Base-by-base conservation (phyloP, 2,329 filamentous ascomycete genomes). In the Knoxdaviesia capensis region DNA sequence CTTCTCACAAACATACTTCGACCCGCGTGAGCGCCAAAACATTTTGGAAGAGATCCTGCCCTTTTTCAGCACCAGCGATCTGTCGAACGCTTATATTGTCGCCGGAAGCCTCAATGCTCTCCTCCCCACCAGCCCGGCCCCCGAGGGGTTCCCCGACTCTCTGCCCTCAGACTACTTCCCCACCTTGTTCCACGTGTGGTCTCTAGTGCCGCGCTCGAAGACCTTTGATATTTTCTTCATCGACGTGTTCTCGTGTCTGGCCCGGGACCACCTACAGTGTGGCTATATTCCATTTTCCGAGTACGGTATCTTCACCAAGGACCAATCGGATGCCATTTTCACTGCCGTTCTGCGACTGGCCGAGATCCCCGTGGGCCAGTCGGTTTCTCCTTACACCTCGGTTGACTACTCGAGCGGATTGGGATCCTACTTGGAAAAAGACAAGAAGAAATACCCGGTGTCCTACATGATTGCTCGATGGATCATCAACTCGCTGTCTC, bases 121-220 rank as follows among this genome's bases (percentile, higher is more conserved):
- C 52, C 69, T 98, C 46, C 90, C 90, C 11, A 94, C 88, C 6
- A 74, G 77, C 34, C 77, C 86, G 1, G 74, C 80, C 3, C 80
- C 85, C 4, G 68, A 74, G 30, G 74, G 75, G 31, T 74, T 80
- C 50, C 65, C 68, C 32, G 74, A 86, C 50, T 74, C 93, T n/a
- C 77, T 86, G 50, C 88, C 90, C 1, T 79, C 87, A 49, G 77
- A 88, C 53, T 88, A 92, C 53, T 64, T 96, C 34, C 90, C 90
- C 3, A 94, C 88, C 1, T 80, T 94, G 51, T 98, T 98, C 65
- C 90, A 98, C 57, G 62, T 96, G 1, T 98, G 90, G 90, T 90
- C 87, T 1, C 68, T 96, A 36, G 77, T 96, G 49, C 90, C 85
- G 50, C 72, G 92, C 41, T 96, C 88, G 1, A 90, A 84, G 58